Evolutionary conservation across 768 basidiomycete genomes (phyloP), one percentile per base, ranked within the genome.

Genomic region (Agrocybe pediades): DNA sequence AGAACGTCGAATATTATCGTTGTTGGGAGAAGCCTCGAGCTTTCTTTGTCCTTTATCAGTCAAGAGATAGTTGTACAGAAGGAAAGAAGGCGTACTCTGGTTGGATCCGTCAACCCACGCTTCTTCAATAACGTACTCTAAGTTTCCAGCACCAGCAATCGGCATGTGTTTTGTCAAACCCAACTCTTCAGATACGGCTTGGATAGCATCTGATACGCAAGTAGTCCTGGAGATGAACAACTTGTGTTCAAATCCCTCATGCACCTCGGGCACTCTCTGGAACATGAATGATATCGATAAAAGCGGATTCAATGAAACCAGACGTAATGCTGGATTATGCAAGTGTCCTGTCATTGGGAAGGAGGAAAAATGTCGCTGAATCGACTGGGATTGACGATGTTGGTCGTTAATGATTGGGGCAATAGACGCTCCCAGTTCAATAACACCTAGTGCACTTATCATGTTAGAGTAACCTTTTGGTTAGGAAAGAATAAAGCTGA

Each of bases 101-200:
- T 68, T 68, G 23, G 72, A 67, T n/a, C 72, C 77, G 41, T 82
- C 74, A 26, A 67, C 60, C 83, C 84, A 87, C 1, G 83, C 77
- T 62, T 88, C 85, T 66, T 93, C 89, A 15, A 93, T 60, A 1
- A 82, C 80, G 71, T 93, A 94, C 50, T 88, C 86, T 49, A 95
- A 58, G 30, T 68, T 74, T 3, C 85, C 87, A 17, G 82, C 84
- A 41, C 90, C 90, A 2, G 86, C 82, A 15, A 88, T 74, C 16
- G 87, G 83, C 23, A 89, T 67, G 4, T 75, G 72, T 65, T 79
- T 88, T n/a, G 82, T 70, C 20, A 94, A 69, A 2, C 90, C 92
- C 2, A 93, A 76, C 59, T 90, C 85, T 26, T 81, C 80, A 9
- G 81, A 61, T 8, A 89, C 68, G 6, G 62, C 59, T 26, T 79